A percentile compares a stretch with the other conserved stretches of the same genome.
Evolutionary conservation across 345 rosid species (phyloP).

Genomic region (Syzygium aqueum): DNA sequence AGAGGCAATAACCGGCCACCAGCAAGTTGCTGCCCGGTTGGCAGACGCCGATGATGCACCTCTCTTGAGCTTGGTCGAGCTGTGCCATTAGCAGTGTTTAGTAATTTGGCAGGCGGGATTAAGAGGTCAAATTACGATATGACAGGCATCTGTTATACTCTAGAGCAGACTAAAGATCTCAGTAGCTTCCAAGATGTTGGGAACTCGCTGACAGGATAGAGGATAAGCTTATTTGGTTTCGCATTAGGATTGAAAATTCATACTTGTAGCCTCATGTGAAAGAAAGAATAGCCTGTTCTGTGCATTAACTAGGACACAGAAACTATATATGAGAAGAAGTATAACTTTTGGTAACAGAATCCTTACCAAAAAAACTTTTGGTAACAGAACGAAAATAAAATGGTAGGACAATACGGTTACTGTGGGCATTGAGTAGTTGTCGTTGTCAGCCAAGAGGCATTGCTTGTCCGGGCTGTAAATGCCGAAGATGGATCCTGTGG

Average conservation of each 20-base stretch:
- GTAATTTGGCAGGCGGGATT: neutral
- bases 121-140: neutral
- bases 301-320: neutral
- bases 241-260: neutral
- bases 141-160: neutral
- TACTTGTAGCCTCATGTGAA: neutral
- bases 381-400: neutral
- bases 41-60: conserved; percentile 20
- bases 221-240: neutral
- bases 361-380: too few species aligned
- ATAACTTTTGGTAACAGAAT: neutral
- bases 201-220: neutral
- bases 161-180: neutral
- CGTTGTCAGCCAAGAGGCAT: conserved; percentile 16
- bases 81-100: neutral
- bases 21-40: conserved; percentile 27
- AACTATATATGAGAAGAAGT: neutral
- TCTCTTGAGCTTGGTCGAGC: conserved; percentile 20
- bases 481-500: conserved; percentile 30
- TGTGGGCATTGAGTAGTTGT: neutral
- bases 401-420: conserved; percentile 3
- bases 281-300: neutral
- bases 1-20: conserved; percentile 27
- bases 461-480: conserved; percentile 23
- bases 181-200: neutral